Evolutionary conservation across 441 rosid species (phyloP).

Genomic region (California macrophylla): DNA sequence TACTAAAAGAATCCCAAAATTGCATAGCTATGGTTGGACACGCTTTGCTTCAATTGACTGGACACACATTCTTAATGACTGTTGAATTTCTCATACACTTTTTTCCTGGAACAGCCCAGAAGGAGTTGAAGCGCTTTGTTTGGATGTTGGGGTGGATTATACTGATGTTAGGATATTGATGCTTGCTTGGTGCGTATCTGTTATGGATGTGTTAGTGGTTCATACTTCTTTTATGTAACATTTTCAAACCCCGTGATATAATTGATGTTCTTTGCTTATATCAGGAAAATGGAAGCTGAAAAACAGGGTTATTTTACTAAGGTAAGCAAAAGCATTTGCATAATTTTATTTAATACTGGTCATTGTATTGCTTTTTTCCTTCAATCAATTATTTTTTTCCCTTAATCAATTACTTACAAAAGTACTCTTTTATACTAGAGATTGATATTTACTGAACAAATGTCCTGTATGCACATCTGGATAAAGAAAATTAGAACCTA

Average conservation of each 20-base stretch:
- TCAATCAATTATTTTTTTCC: too few species aligned
- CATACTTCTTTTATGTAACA: background rate
- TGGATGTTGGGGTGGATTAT: slow-evolving; percentile 36
- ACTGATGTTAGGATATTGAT: slow-evolving; percentile 45
- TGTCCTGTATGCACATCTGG: background rate
- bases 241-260: slow-evolving; percentile 6
- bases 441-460: background rate
- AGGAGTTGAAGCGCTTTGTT: slow-evolving; percentile 42
- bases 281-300: slow-evolving; percentile 48
- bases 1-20: background rate
- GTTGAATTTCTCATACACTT: background rate
- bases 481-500: background rate
- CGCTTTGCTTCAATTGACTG: background rate
- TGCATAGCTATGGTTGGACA: background rate
- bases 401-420: background rate
- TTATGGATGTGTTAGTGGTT: background rate
- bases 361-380: background rate
- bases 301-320: slow-evolving; percentile 44
- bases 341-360: background rate
- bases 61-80: background rate
- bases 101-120: slow-evolving; percentile 39
- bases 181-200: slow-evolving; percentile 41
- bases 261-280: slow-evolving; percentile 10
- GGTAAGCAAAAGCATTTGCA: slow-evolving; percentile 21
- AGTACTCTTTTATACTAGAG: background rate